These are phyloP conservation scores for Beauveria sp. DNA, from an alignment of 2,329 filamentous ascomycete species.

Conservation along the genomic window DNA sequence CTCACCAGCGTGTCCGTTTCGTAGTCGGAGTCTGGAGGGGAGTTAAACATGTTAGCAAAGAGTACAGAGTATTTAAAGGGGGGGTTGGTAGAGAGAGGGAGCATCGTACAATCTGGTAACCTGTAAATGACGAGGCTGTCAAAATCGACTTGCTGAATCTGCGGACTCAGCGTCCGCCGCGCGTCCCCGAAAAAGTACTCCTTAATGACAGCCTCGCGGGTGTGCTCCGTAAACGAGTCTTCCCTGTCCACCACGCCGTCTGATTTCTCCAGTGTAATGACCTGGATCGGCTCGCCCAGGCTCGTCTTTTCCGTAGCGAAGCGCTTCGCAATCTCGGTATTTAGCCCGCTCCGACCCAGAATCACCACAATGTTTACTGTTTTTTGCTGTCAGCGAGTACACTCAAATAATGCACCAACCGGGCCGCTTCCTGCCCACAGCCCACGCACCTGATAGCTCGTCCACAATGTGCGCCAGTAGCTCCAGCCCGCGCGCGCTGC, in stretches of 20 bases:
- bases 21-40: slow-evolving; percentile 21
- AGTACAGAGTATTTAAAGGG: background rate
- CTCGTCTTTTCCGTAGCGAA: slow-evolving; percentile 52
- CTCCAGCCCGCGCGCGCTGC: slow-evolving; percentile 62
- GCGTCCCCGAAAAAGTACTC: slow-evolving; percentile 91
- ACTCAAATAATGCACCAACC: too few relatives aligned
- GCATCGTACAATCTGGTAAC: slow-evolving; percentile 49
- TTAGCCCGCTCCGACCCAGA: slow-evolving; percentile 69
- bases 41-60: background rate
- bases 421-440: background rate
- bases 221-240: slow-evolving; percentile 62
- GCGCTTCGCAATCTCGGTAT: slow-evolving; percentile 64
- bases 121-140: slow-evolving; percentile 66
- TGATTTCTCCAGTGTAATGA: slow-evolving; percentile 76
- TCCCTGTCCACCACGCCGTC: slow-evolving; percentile 77
- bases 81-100: background rate
- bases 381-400: background rate
- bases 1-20: slow-evolving; percentile 46
- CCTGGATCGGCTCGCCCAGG: slow-evolving; percentile 59
- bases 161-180: slow-evolving; percentile 71
- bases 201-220: slow-evolving; percentile 69
- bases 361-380: slow-evolving; percentile 74
- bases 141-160: slow-evolving; percentile 79
- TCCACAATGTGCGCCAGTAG: slow-evolving; percentile 67
- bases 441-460: slow-evolving; percentile 41